These are phyloP conservation scores for Physcomitrium patens DNA, from an alignment of 225 moss, liverwort and hornwort genomes.

Conservation along the genomic window DNA sequence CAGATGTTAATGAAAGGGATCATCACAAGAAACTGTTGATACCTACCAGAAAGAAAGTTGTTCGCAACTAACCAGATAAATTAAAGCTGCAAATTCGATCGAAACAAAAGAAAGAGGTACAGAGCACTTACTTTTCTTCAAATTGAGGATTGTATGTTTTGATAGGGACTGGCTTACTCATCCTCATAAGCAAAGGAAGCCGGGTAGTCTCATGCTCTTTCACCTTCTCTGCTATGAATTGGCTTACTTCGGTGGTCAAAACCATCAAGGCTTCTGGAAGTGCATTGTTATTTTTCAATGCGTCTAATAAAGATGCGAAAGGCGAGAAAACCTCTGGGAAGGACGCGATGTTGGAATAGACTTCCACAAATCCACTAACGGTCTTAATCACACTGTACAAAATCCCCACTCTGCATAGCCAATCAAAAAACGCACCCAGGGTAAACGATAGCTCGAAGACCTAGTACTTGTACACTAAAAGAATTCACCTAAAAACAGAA, in stretches of 20 bases:
- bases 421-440: constrained; percentile 28
- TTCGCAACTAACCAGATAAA: background rate
- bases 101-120: background rate
- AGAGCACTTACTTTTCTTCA: constrained; percentile 77
- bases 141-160: constrained; percentile 90
- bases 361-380: constrained; percentile 60
- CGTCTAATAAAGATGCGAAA: constrained; percentile 59
- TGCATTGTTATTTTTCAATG: constrained; percentile 35
- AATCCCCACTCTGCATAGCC: constrained; percentile 68
- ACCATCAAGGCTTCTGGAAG: constrained; percentile 61
- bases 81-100: too few species aligned
- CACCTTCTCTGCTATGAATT: constrained; percentile 60
- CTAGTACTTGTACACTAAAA: constrained; percentile 1
- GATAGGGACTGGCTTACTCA: constrained; percentile 82
- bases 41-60: background rate
- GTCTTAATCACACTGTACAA: constrained; percentile 74
- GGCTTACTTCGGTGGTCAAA: constrained; percentile 60
- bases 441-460: constrained; percentile 26
- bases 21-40: background rate
- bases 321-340: constrained; percentile 91
- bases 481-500: background rate
- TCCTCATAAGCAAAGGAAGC: constrained; percentile 81
- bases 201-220: constrained; percentile 63
- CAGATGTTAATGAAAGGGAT: background rate
- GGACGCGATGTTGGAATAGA: constrained; percentile 68